These are phyloP conservation scores for Pezicula radicicola DNA, from an alignment of 2,329 filamentous ascomycete genomes.

Conservation along the genomic window DNA sequence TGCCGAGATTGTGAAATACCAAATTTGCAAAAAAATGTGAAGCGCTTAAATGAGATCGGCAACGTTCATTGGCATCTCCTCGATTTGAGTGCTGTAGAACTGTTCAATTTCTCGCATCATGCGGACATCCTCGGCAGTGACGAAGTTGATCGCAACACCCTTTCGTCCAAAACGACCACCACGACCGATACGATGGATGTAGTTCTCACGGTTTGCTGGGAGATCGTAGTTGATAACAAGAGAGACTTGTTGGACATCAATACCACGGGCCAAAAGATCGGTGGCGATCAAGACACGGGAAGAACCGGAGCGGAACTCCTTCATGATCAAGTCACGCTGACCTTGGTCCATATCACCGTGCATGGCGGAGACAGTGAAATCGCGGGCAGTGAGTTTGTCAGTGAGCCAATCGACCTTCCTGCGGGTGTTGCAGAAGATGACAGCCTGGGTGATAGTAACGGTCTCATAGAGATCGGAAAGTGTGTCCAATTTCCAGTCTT, in stretches of 20 bases:
- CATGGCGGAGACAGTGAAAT: conserved; percentile 99
- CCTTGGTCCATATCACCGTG: conserved; percentile 99
- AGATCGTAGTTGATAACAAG: conserved; percentile 99
- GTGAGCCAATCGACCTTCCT: conserved; percentile 99
- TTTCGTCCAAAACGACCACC: conserved; percentile 99
- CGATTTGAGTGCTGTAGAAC: conserved; percentile 99
- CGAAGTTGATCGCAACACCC: conserved; percentile 99
- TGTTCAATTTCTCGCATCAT: conserved; percentile 99
- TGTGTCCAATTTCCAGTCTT: conserved; percentile 99
- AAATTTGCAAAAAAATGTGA: conserved; percentile 13
- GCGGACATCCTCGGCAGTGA: conserved; percentile 96
- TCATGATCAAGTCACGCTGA: conserved; percentile 99
- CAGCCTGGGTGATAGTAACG: conserved; percentile 97
- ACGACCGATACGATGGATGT: conserved; percentile 99
- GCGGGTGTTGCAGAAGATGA: conserved; percentile 99
- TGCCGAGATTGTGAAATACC: conserved; percentile 28
- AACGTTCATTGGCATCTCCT: conserved; percentile 99
- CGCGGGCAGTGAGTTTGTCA: conserved; percentile 96
- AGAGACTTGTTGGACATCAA: conserved; percentile 99
- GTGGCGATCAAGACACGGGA: conserved; percentile 98
- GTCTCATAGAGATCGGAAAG: conserved; percentile 99
- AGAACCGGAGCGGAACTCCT: conserved; percentile 99
- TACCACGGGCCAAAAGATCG: conserved; percentile 96
- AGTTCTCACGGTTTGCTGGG: conserved; percentile 98
- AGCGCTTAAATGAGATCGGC: conserved; percentile 67